A percentile compares a stretch with the other conserved stretches of the same genome.
These are phyloP conservation scores for Aspergillus hancockii DNA, from an alignment of 495 filamentous ascomycete genomes.

Conservation along the genomic window DNA sequence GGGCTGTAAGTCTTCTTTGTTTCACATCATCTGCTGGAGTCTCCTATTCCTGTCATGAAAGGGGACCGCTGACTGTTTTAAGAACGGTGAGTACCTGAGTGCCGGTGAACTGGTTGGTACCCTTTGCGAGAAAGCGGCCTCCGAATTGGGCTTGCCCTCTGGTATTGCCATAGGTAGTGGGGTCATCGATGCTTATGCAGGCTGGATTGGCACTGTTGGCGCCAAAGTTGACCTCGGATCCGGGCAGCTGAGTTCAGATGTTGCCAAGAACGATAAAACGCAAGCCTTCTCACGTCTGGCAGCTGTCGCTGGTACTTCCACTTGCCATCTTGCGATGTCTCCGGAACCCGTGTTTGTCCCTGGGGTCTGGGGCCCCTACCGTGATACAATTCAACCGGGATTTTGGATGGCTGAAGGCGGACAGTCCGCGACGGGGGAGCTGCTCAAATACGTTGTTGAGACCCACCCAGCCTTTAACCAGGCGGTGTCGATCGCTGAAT, in stretches of 20 bases:
- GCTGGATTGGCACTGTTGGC: constrained; percentile 98
- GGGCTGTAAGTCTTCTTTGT: constrained; percentile 71
- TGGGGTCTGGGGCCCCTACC: constrained; percentile 95
- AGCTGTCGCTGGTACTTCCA: constrained; percentile 95
- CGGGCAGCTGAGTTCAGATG: constrained; percentile 58
- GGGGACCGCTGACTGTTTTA: constrained; percentile 20
- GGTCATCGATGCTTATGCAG: constrained; percentile 97
- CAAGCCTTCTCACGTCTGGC: constrained; percentile 95
- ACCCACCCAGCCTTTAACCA: constrained; percentile 87
- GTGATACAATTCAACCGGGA: constrained; percentile 85
- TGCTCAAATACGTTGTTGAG: constrained; percentile 90
- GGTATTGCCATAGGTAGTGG: constrained; percentile 93
- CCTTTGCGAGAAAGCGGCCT: constrained; percentile 78
- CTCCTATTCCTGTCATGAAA: background rate
- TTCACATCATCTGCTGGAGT: constrained; percentile 18
- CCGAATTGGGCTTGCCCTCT: constrained; percentile 79
- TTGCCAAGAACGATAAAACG: constrained; percentile 71
- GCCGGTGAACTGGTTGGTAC: constrained; percentile 87
- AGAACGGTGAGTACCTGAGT: constrained; percentile 90
- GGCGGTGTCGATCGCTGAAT: constrained; percentile 72
- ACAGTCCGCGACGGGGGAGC: constrained; percentile 91
- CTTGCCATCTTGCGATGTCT: constrained; percentile 96
- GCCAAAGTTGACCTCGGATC: constrained; percentile 76
- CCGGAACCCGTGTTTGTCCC: constrained; percentile 85
- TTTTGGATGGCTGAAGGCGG: constrained; percentile 98